Evolutionary conservation across 176 grass and related monocot genomes (phyloP), one percentile per base, ranked within the genome.

Genomic region (Ampelocalamus luodianensis): DNA sequence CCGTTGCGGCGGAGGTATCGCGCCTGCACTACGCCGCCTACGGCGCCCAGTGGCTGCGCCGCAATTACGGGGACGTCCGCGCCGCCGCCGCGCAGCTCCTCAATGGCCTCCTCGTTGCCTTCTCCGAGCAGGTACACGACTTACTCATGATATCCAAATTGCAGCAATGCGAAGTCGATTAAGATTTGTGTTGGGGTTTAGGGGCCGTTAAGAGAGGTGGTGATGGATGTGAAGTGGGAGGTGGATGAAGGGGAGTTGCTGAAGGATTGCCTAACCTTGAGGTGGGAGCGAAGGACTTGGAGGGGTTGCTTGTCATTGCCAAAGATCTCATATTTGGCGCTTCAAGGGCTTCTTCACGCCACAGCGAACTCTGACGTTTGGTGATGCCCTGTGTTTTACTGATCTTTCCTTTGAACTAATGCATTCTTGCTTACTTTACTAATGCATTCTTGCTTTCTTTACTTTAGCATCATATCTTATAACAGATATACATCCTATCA

Each of bases 161-260:
- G 37, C 42, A 79, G 34, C 23, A 69, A 45, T 88, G 26, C 44
- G 66, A 8, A 73, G 61, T 67, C 11, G 10, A 45, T 71, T 46
- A 22, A n/a, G 27, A 13, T 51, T 11, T 71, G 3, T 34, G 0
- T 11, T 84, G 14, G 36, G 27, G 60, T 99, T 94, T 82, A 99
- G 96, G 93, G 96, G 1, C 89, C 96, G 23, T 84, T 94, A 76
- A 89, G 91, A 83, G 96, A 95, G 68, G 82, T 91, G 71, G 29
- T 99, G 24, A 84, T 94, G 90, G 88, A 87, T 70, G 44, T 99
- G 55, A 89, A 94, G 79, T 89, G 87, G 85, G 96, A 99, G 73
- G 90, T 92, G 40, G 91, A 90, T 74, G 96, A 99, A 76, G 93
- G 96, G 39, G 90, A 79, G 45, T 82, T 96, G 72, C 72, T 99